These are phyloP conservation scores for Globisporangium yorkense DNA, from an alignment of 352 stramenopile species.

Conservation along the genomic window DNA sequence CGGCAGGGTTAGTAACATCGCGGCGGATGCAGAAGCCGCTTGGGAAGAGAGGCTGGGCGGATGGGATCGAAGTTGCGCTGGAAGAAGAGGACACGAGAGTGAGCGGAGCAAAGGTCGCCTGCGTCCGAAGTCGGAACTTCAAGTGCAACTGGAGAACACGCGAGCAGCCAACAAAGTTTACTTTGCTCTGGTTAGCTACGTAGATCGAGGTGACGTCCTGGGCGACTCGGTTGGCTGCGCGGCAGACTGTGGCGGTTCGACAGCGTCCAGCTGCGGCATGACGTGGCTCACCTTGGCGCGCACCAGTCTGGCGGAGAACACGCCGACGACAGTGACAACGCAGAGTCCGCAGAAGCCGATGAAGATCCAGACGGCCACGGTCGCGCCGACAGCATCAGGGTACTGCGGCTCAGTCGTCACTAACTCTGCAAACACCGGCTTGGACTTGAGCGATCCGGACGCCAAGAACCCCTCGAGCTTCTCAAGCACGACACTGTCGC, in stretches of 20 bases:
- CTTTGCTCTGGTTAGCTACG: neutral
- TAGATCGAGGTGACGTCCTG: conserved; percentile 5
- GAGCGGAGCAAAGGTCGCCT: too few species aligned
- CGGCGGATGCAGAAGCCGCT: neutral
- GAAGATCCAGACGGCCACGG: conserved; percentile 57
- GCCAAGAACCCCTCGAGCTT: conserved; percentile 52
- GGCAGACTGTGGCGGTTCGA: neutral
- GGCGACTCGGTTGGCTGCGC: neutral
- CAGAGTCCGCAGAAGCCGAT: conserved; percentile 43
- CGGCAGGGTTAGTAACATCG: conserved; percentile 14
- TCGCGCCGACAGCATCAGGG: conserved; percentile 28
- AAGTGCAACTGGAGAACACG: too few species aligned
- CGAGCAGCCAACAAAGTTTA: too few species aligned
- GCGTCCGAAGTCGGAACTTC: too few species aligned
- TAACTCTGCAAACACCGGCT: conserved; percentile 40
- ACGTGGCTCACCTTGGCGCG: conserved; percentile 41
- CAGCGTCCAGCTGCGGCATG: conserved; percentile 19
- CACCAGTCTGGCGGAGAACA: conserved; percentile 35
- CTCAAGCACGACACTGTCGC: conserved; percentile 22
- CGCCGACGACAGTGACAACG: conserved; percentile 15
- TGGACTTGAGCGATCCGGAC: conserved; percentile 34
- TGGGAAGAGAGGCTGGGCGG: too few species aligned
- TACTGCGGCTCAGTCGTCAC: conserved; percentile 35
- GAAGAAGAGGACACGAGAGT: too few species aligned
- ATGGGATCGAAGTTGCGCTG: too few species aligned